Evolutionary conservation across 2,329 filamentous ascomycete genomes (phyloP), one percentile per base, ranked within the genome.

Genomic region (Ascochyta pisi): DNA sequence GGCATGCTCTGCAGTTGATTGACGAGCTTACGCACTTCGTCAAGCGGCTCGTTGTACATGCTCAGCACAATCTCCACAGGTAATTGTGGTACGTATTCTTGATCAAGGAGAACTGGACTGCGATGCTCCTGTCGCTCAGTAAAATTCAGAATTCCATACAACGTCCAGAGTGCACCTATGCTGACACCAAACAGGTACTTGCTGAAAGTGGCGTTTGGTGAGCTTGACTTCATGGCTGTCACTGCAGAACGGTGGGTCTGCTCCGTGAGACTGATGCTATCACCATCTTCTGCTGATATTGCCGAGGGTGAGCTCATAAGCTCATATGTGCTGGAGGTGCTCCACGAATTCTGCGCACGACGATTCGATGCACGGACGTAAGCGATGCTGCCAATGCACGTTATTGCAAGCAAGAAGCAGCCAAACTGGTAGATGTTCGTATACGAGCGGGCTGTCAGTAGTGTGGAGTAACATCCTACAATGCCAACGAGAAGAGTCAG

Each of bases 61-160:
- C 70, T 76, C 46, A 77, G 64, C 4, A 77, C 75, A 13, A 77
- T 64, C 43, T 77, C 74, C 22, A 69, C 44, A 15, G 56, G 42
- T 4, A 50, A 46, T 6, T 33, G 15, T 1, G 73, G 58, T 23
- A 53, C 39, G 48, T 74, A 76, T 0, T 47, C 39, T 2, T 41
- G 22, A 47, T 70, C 66, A 12, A 70, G 52, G 12, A 48, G 49
- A 33, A 57, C 24, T 16, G 41, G n/a, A 9, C 34, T 47, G 37
- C 29, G n/a, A 16, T 22, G 31, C 26, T 53, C 33, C 24, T 44
- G 49, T 35, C 57, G 44, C 27, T 57, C 46, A 19, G 53, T 51
- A 41, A 60, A 61, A 41, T 69, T 69, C n/a, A 65, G 47, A 24
- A 40, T 40, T 26, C 58, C n/a, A 41, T 60, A 65, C 15, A 51